Evolutionary conservation across 441 rosid genomes (phyloP).

Genomic region (Daphne laureola): DNA sequence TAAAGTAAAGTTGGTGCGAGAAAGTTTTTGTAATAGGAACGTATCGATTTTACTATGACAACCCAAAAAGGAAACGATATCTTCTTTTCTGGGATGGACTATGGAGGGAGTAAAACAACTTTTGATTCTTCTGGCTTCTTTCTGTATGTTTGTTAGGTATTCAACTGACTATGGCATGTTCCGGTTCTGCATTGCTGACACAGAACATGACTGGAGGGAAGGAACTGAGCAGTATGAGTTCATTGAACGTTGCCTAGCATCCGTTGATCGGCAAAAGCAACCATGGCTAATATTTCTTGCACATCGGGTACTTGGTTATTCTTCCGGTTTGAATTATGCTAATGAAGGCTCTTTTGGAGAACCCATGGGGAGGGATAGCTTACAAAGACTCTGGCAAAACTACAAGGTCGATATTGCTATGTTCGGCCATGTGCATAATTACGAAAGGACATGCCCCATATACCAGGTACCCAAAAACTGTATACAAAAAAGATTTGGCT

Average conservation of each 20-base stretch:
- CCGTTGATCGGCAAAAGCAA: constrained; percentile 68
- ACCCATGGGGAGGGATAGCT: constrained; percentile 80
- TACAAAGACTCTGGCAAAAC: constrained; percentile 84
- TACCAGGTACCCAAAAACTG: constrained; percentile 47
- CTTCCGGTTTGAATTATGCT: constrained; percentile 51
- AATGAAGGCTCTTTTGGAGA: constrained; percentile 62
- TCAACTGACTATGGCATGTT: constrained; percentile 85
- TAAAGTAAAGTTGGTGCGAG: too few relatives aligned
- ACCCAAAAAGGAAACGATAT: too few relatives aligned
- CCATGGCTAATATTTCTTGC: constrained; percentile 90
- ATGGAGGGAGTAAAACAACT: too few relatives aligned
- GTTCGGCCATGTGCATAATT: constrained; percentile 77
- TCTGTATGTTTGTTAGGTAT: constrained; percentile 34
- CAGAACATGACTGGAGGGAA: constrained; percentile 88
- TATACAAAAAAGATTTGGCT: background rate
- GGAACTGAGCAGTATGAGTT: constrained; percentile 76
- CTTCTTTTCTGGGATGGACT: too few relatives aligned
- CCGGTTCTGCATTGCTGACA: constrained; percentile 73
- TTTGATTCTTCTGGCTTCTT: background rate
- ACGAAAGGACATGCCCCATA: constrained; percentile 83
- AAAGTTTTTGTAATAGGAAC: too few relatives aligned
- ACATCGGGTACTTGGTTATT: constrained; percentile 79
- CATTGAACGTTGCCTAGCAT: constrained; percentile 65
- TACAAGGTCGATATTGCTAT: constrained; percentile 80
- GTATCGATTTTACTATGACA: too few relatives aligned